A percentile compares a stretch with the other conserved stretches of the same genome.
Conservation (phyloP, 768 basidiomycete genomes). For the Podaxis sp. region DNA sequence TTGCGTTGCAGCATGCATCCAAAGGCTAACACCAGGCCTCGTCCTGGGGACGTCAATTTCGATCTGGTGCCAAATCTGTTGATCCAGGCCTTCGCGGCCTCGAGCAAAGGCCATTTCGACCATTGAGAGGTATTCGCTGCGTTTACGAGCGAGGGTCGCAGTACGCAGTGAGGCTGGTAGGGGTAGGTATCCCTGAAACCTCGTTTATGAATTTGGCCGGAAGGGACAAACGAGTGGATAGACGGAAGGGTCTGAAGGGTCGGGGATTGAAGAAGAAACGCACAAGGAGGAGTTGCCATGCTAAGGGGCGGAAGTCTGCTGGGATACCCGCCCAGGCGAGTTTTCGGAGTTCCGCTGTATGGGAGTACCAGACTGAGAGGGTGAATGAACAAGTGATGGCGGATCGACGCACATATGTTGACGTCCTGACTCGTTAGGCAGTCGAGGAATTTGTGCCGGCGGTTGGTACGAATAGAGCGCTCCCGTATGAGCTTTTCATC, state of each 20-base stretch:
- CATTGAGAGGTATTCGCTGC: slow-evolving; percentile 87
- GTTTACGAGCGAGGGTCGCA: slow-evolving; percentile 81
- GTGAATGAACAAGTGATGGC: background rate
- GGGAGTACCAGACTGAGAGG: slow-evolving; percentile 24
- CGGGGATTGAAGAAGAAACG: slow-evolving; percentile 26
- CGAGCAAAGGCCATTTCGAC: slow-evolving; percentile 89
- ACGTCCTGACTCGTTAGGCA: slow-evolving; percentile 76
- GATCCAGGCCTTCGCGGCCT: slow-evolving; percentile 83
- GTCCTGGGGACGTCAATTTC: slow-evolving; percentile 98
- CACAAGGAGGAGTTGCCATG: slow-evolving; percentile 93
- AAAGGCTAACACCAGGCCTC: slow-evolving; percentile 83
- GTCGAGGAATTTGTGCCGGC: slow-evolving; percentile 78
- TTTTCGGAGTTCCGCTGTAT: slow-evolving; percentile 72
- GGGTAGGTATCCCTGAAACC: slow-evolving; percentile 83
- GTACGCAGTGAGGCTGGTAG: slow-evolving; percentile 74
- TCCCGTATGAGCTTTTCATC: slow-evolving; percentile 64
- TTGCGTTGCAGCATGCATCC: slow-evolving; percentile 91
- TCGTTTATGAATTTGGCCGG: slow-evolving; percentile 7
- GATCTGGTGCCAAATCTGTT: slow-evolving; percentile 99
- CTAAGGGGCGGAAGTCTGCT: slow-evolving; percentile 79
- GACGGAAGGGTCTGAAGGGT: background rate
- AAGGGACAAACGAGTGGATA: background rate
- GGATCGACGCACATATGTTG: slow-evolving; percentile 65
- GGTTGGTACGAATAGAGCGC: slow-evolving; percentile 74
- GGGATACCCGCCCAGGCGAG: slow-evolving; percentile 97